Percentiles rank a stretch among this genome's conserved stretches.
Evolutionary conservation across 495 filamentous ascomycete species (phyloP).

Genomic region (Aspergillus haitiensis): DNA sequence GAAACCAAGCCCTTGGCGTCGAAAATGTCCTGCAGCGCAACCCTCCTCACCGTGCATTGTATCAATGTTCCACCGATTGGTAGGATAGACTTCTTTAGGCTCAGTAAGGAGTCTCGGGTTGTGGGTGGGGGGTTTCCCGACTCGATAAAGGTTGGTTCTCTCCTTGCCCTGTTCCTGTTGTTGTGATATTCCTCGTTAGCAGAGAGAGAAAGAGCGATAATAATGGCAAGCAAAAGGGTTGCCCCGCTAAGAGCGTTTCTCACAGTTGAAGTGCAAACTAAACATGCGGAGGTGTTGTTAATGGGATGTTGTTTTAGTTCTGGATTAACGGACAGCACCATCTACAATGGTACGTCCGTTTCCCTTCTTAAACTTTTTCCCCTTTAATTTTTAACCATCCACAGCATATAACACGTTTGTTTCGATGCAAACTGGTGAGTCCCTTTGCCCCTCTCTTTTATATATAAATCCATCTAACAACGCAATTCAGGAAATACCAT

Average conservation of each 20-base stretch:
- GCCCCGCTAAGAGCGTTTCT: conserved; percentile 26
- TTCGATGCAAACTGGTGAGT: conserved; percentile 55
- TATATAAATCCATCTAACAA: not conserved
- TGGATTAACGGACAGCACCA: conserved; percentile 52
- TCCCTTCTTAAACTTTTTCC: not conserved
- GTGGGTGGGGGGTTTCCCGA: not conserved
- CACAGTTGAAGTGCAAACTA: conserved; percentile 35
- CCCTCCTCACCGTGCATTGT: not conserved
- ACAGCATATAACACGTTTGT: conserved; percentile 55
- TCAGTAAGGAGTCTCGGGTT: not conserved
- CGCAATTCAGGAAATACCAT: conserved; percentile 54
- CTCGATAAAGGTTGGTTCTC: not conserved
- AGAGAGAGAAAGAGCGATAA: not conserved
- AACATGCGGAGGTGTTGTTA: conserved; percentile 43
- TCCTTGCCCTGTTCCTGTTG: not conserved
- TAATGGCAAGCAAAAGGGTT: conserved; percentile 5
- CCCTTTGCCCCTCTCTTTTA: not conserved
- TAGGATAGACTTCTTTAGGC: not conserved
- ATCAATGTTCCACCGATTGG: not conserved
- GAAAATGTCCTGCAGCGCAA: not conserved
- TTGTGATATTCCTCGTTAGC: not conserved
- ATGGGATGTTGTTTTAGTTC: conserved; percentile 51
- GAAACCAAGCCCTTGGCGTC: conserved; percentile 4
- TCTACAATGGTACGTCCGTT: conserved; percentile 42
- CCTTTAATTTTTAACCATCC: not conserved